Conservation (phyloP, 2,329 filamentous ascomycete genomes). For the Beauveria sp. region DNA sequence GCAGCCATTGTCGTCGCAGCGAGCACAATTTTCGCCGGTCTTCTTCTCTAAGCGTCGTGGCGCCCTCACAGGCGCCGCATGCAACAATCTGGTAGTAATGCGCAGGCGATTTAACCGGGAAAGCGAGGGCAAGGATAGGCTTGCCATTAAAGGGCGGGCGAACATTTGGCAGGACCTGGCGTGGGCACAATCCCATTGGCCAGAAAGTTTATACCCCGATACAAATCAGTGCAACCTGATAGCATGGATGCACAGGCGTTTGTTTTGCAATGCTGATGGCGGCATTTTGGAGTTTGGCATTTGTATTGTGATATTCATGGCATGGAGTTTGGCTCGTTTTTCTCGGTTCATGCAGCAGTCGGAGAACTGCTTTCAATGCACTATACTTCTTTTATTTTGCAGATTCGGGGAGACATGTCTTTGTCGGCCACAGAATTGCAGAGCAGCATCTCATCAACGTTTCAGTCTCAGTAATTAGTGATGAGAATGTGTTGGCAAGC, state of each 20-base stretch:
- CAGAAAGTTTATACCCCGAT: constrained; percentile 1
- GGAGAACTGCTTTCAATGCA: neutral
- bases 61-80: neutral
- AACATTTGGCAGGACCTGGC: constrained; percentile 1
- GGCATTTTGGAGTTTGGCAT: neutral
- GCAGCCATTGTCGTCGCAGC: constrained; percentile 6
- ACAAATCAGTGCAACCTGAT: neutral
- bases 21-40: constrained; percentile 1
- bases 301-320: neutral
- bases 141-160: neutral
- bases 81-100: neutral
- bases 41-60: neutral
- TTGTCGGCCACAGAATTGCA: neutral
- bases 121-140: neutral
- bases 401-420: neutral
- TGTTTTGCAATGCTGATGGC: neutral
- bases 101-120: neutral
- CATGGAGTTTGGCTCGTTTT: constrained; percentile 3
- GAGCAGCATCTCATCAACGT: neutral
- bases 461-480: neutral
- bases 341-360: neutral
- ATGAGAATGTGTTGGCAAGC: too few relatives aligned
- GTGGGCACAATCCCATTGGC: neutral
- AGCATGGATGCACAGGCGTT: constrained; percentile 3
- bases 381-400: neutral